Evolutionary conservation across 495 filamentous ascomycete genomes (phyloP), one percentile per base, ranked within the genome.

Genomic region (Penicillium diatomitis): DNA sequence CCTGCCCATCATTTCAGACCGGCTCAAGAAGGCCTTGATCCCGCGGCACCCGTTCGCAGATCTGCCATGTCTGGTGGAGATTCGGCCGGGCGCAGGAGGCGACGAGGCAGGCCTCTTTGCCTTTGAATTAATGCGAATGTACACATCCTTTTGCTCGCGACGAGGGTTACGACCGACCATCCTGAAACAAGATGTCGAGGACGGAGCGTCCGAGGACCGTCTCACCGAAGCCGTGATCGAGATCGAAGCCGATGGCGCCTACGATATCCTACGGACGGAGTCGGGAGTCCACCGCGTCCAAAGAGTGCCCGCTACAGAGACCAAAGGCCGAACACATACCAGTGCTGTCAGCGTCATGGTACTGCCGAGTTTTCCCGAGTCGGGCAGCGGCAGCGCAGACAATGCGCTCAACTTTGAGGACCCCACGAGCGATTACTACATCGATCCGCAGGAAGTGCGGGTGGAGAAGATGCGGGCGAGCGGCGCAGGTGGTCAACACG

Each of bases 221-320:
- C 67, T 96, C 9, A 77, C 78, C 49, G 92, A 98, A 71, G 92
- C 86, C 10, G 80, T 96, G 12, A 76, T 98, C 20, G 90, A 96
- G 64, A 70, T 98, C n/a, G 78, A 85, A 45, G 74, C 75, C 10
- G 64, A 78, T 2, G 87, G 88, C 4, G 82, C 91, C 6, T 98
- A 95, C 63, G 86, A 81, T 38, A 58, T 77, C 6, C 75, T 98
- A 51, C 78, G 88, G 45, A 85, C 83, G 42, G 92, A 98, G 65
- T 86, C 90, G 5, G 92, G 92, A 11, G 90, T 98, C 41, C 92
- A 98, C 63, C 77, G 92, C 6, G 92, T 98, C 2, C 92, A 98
- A 72, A 80, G 92, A 20, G 84, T 97, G 0, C 92, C 92, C 1
- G 80, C 82, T 2, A 98, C 92, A 5, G 92, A 98, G 58, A 85